Evolutionary conservation across 176 grass and related monocot species (phyloP).

Genomic region (Carex scoparia): DNA sequence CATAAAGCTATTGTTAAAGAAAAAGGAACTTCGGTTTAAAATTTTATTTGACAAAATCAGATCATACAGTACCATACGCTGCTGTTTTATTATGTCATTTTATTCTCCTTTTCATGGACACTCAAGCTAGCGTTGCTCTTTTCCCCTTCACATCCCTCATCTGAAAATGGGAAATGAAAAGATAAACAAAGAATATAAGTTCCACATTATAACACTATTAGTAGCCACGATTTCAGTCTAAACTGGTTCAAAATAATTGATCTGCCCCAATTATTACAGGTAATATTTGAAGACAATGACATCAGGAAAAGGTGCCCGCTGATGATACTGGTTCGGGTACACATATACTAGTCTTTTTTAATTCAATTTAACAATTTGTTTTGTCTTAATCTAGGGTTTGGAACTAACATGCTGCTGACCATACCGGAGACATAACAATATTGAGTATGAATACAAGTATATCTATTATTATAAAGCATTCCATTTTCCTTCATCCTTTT

Average conservation of each 20-base stretch:
- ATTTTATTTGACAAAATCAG: constrained; percentile 14
- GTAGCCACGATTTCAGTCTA: constrained; percentile 6
- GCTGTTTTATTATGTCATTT: not conserved
- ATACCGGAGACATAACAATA: not conserved
- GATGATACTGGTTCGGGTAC: not conserved
- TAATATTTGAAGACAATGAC: not conserved
- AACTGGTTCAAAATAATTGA: not conserved
- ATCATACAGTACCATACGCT: constrained; percentile 10
- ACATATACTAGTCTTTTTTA: not conserved
- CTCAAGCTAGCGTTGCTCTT: constrained; percentile 82
- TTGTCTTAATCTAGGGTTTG: not conserved
- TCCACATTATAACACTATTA: not conserved
- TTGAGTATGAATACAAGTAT: not conserved
- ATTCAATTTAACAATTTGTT: not conserved
- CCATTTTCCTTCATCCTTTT: not conserved
- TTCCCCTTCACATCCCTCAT: constrained; percentile 85
- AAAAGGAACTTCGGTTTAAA: not conserved
- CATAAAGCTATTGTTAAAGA: not conserved
- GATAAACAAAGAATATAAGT: not conserved
- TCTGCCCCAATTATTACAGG: not conserved
- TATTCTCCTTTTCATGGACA: not conserved
- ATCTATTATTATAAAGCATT: not conserved
- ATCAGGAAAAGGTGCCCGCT: not conserved
- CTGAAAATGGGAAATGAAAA: constrained; percentile 34
- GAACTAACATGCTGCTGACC: not conserved